phyloP scores from a whole-genome alignment of 1,284 basidiomycete genomes.

The Fomitopsis palustris region DNA sequence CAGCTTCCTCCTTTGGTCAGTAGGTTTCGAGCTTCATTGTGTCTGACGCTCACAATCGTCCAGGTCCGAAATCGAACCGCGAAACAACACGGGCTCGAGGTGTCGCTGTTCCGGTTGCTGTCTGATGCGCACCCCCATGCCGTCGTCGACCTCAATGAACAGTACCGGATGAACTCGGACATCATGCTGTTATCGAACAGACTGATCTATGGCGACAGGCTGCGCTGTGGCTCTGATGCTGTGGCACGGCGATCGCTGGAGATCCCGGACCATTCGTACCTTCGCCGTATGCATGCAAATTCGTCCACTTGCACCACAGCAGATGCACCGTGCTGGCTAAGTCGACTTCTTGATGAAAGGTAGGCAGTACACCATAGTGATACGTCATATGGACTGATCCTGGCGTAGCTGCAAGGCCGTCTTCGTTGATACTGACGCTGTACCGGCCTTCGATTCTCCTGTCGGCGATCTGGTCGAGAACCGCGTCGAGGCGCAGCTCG shows the following conservation, averaged over 20 bases:
- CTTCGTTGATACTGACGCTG: slow-evolving; percentile 88
- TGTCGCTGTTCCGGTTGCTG: slow-evolving; percentile 86
- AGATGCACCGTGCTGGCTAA: slow-evolving; percentile 65
- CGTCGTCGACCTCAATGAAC: slow-evolving; percentile 79
- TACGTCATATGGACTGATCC: neutral
- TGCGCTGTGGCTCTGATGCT: slow-evolving; percentile 74
- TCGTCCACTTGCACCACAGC: slow-evolving; percentile 26
- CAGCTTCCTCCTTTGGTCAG: slow-evolving; percentile 91
- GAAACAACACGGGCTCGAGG: slow-evolving; percentile 81
- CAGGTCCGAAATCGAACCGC: slow-evolving; percentile 83
- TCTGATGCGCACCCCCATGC: slow-evolving; percentile 84
- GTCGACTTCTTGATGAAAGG: slow-evolving; percentile 62
- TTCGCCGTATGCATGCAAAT: slow-evolving; percentile 36
- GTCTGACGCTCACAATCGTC: neutral
- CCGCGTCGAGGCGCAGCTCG: slow-evolving; percentile 67
- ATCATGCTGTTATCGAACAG: slow-evolving; percentile 94
- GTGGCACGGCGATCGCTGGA: slow-evolving; percentile 62
- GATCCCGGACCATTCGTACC: slow-evolving; percentile 45
- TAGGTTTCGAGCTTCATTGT: slow-evolving; percentile 3
- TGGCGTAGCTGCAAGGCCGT: slow-evolving; percentile 72
- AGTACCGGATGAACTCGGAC: slow-evolving; percentile 97
- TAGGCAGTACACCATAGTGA: slow-evolving; percentile 26
- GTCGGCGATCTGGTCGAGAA: slow-evolving; percentile 91
- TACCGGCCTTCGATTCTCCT: slow-evolving; percentile 78
- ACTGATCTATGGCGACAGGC: slow-evolving; percentile 80